Percentiles rank a stretch among this genome's conserved stretches.
These are phyloP conservation scores for Trypanosoma grayi DNA, from an alignment of 208 protist species.

Conservation along the genomic window DNA sequence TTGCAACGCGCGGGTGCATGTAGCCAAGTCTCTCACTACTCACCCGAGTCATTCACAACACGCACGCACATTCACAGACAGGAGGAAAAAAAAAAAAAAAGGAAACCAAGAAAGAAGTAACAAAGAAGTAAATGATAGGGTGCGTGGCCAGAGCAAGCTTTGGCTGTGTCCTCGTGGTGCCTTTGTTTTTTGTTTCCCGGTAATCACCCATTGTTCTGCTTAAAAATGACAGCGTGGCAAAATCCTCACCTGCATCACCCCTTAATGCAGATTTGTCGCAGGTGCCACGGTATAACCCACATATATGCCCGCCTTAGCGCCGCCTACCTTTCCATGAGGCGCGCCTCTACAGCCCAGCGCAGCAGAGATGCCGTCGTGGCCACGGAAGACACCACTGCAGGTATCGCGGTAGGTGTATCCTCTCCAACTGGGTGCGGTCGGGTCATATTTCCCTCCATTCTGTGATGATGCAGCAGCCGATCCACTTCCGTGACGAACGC, in stretches of 20 bases:
- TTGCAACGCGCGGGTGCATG: slow-evolving; percentile 44
- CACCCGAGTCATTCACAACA: not conserved
- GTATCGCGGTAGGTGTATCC: not conserved
- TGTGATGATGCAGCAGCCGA: slow-evolving; percentile 37
- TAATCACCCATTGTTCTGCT: no score
- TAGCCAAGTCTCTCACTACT: not conserved
- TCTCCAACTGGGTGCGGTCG: not conserved
- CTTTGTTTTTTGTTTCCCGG: no score
- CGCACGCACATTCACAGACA: not conserved
- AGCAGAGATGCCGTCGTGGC: slow-evolving; percentile 16
- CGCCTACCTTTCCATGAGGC: slow-evolving; percentile 19
- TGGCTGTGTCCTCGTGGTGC: no score
- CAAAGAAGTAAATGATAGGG: not conserved
- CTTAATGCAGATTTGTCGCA: no score
- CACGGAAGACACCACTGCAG: not conserved
- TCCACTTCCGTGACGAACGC: slow-evolving; percentile 56
- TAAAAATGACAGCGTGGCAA: no score
- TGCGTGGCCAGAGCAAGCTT: no score
- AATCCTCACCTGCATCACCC: no score
- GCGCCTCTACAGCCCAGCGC: slow-evolving; percentile 27
- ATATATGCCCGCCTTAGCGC: no score
- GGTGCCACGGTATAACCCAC: not conserved
- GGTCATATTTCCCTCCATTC: not conserved
- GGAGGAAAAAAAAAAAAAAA: slow-evolving; percentile 6
- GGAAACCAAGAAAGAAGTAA: not conserved